These are phyloP conservation scores for Pezicula neosporulosa DNA, from an alignment of 2,329 filamentous ascomycete species.

Conservation along the genomic window DNA sequence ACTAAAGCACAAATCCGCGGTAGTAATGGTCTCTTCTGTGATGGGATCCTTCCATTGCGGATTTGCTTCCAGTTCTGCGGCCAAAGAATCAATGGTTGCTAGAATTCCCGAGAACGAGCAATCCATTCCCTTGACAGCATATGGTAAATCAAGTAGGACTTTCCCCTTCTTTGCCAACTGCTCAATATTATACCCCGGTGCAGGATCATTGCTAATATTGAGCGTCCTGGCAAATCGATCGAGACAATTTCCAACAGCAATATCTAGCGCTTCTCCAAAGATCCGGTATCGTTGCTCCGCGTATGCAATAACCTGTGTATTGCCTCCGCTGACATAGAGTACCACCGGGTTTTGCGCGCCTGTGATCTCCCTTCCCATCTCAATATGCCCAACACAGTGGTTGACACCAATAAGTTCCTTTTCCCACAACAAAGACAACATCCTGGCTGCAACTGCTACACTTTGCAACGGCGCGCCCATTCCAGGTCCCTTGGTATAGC, in stretches of 20 bases:
- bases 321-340: conserved; percentile 91
- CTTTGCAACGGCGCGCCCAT: conserved; percentile 93
- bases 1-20: conserved; percentile 86
- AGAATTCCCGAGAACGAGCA: conserved; percentile 94
- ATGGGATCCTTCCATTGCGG: conserved; percentile 42
- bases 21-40: conserved; percentile 59
- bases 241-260: conserved; percentile 95
- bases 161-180: conserved; percentile 76
- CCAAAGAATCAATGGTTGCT: conserved; percentile 76
- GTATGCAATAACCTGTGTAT: conserved; percentile 98
- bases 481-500: conserved; percentile 91
- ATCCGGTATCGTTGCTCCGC: conserved; percentile 93
- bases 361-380: conserved; percentile 95
- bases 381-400: conserved; percentile 97
- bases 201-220: conserved; percentile 90
- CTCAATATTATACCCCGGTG: conserved; percentile 97
- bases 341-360: conserved; percentile 89
- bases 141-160: conserved; percentile 80
- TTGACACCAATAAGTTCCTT: conserved; percentile 93
- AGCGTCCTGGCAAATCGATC: conserved; percentile 93
- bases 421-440: conserved; percentile 77
- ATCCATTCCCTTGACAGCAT: conserved; percentile 98
- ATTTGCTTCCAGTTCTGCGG: conserved; percentile 58
- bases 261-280: conserved; percentile 96
- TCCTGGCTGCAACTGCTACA: conserved; percentile 82